A percentile compares a stretch with the other conserved stretches of the same genome.
These are phyloP conservation scores for Trichoderma guizhouense DNA, from an alignment of 2,329 filamentous ascomycete genomes.

Conservation along the genomic window DNA sequence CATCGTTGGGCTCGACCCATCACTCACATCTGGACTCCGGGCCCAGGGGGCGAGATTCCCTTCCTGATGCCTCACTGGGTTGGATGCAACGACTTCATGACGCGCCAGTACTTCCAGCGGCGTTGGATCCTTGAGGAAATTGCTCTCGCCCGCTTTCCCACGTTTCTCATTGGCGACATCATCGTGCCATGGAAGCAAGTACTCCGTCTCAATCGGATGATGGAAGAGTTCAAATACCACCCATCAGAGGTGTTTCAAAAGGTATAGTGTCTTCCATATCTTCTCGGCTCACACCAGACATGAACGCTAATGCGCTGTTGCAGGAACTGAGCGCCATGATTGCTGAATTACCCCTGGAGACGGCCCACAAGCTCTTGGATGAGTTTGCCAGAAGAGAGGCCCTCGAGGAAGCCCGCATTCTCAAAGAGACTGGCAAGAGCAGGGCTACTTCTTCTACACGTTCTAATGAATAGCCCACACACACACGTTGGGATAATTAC, in stretches of 20 bases:
- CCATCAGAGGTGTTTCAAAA: not conserved
- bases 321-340: slow-evolving; percentile 5
- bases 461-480: slow-evolving; percentile 2
- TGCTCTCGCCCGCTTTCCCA: slow-evolving; percentile 5
- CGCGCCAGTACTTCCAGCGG: slow-evolving; percentile 10
- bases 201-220: slow-evolving; percentile 7
- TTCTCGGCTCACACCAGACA: too few relatives aligned
- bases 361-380: slow-evolving; percentile 9
- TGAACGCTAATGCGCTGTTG: not conserved
- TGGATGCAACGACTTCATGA: slow-evolving; percentile 7
- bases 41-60: not conserved
- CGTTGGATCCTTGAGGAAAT: slow-evolving; percentile 12
- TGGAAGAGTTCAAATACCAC: slow-evolving; percentile 12
- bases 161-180: slow-evolving; percentile 9
- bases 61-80: slow-evolving; percentile 6
- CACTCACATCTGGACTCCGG: not conserved
- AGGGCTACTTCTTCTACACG: slow-evolving; percentile 7
- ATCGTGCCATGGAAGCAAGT: slow-evolving; percentile 13
- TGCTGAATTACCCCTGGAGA: slow-evolving; percentile 11
- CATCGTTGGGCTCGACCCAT: slow-evolving; percentile 5
- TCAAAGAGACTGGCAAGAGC: slow-evolving; percentile 9
- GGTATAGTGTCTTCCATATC: not conserved
- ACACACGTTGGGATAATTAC: not conserved
- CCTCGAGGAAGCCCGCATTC: slow-evolving; percentile 7
- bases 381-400: slow-evolving; percentile 8